A percentile compares a stretch with the other conserved stretches of the same genome.
phyloP scores from a whole-genome alignment of 2,329 filamentous ascomycete genomes.

The Aureobasidium sp. region DNA sequence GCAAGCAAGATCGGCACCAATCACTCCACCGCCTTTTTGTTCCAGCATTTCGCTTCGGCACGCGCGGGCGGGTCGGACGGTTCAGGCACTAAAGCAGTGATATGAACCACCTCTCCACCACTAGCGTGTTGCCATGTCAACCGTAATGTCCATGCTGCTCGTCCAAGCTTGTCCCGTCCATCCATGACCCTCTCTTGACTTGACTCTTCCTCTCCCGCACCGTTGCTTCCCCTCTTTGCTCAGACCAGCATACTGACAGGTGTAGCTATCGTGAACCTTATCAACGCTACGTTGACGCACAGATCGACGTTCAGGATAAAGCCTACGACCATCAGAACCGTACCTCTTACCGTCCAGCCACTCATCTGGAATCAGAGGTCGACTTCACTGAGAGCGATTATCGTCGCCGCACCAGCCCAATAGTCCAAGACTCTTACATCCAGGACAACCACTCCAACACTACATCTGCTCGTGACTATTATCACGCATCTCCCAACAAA shows the following conservation, averaged over 20 bases:
- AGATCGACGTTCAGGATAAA: conserved; percentile 57
- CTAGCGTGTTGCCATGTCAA: conserved; percentile 20
- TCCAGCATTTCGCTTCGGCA: conserved; percentile 14
- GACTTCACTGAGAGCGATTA: conserved; percentile 45
- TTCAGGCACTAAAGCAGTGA: conserved; percentile 19
- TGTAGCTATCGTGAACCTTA: conserved; percentile 50
- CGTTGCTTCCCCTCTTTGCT: conserved; percentile 13
- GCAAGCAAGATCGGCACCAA: conserved; percentile 14
- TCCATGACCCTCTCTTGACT: conserved; percentile 6
- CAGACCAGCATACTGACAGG: conserved; percentile 13
- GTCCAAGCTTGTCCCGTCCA: conserved; percentile 8
- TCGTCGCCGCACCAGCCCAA: conserved; percentile 34
- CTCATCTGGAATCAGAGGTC: conserved; percentile 52
- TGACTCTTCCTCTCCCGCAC: conserved; percentile 17
- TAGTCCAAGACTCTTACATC: conserved; percentile 33
- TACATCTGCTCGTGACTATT: conserved; percentile 31
- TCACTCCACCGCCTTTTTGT: conserved; percentile 18
- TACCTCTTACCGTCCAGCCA: conserved; percentile 42
- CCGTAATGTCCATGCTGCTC: conserved; percentile 9
- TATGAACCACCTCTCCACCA: conserved; percentile 12
- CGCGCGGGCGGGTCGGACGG: conserved; percentile 11
- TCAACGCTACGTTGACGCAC: conserved; percentile 55
- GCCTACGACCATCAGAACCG: conserved; percentile 41
- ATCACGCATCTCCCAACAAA: conserved; percentile 31
- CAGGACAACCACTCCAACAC: conserved; percentile 28